Conservation (phyloP, 2,329 filamentous ascomycete genomes). For the Alternaria dauci region DNA sequence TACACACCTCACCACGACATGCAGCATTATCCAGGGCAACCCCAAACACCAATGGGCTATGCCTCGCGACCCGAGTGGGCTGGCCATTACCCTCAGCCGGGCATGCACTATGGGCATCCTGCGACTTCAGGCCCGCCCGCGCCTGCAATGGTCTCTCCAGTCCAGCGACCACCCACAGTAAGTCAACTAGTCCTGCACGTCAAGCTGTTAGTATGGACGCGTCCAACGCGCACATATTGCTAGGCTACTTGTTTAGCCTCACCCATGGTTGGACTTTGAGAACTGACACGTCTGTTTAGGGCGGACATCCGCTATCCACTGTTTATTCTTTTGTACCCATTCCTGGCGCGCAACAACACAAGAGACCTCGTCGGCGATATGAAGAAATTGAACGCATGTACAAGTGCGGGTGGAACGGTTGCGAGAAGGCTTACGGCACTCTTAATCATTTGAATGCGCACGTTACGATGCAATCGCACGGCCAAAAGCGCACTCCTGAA, state of each 20-base stretch:
- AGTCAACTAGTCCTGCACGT: constrained; percentile 42
- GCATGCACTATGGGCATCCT: constrained; percentile 61
- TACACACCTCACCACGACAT: constrained; percentile 88
- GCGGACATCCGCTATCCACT: constrained; percentile 68
- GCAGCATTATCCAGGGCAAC: constrained; percentile 73
- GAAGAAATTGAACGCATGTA: constrained; percentile 99
- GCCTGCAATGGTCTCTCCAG: constrained; percentile 67
- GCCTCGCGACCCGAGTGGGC: constrained; percentile 76
- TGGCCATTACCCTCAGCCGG: constrained; percentile 61
- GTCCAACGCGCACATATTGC: background rate
- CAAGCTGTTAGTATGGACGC: background rate
- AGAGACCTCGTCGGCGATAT: constrained; percentile 89
- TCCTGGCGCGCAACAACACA: constrained; percentile 95
- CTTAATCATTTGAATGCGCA: constrained; percentile 97
- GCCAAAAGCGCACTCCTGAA: constrained; percentile 93
- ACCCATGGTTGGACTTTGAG: background rate
- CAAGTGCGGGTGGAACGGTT: constrained; percentile 98
- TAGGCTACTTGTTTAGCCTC: background rate
- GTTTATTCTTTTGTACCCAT: constrained; percentile 99
- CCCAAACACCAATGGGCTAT: constrained; percentile 67
- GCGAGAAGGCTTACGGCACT: constrained; percentile 98
- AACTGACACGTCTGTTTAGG: constrained; percentile 44
- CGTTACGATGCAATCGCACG: constrained; percentile 98
- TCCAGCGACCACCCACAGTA: constrained; percentile 70
- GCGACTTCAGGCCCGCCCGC: constrained; percentile 65